These are phyloP conservation scores for Emmonsia crescens DNA, from an alignment of 2,329 filamentous ascomycete species.

Conservation along the genomic window DNA sequence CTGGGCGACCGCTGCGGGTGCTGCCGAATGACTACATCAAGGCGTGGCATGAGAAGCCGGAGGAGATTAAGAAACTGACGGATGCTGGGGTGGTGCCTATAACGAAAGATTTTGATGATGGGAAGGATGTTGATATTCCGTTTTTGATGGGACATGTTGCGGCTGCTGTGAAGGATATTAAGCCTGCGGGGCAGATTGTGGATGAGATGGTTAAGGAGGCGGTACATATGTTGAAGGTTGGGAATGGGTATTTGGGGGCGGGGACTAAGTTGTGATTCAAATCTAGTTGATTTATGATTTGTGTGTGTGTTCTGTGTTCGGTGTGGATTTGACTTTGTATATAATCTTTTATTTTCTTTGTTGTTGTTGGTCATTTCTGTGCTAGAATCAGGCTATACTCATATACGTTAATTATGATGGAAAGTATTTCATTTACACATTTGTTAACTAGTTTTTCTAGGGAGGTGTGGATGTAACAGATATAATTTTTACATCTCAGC, in stretches of 20 bases:
- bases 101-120: conserved; percentile 70
- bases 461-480: neutral
- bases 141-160: conserved; percentile 93
- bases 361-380: neutral
- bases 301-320: neutral
- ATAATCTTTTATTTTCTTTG: neutral
- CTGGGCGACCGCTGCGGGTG: conserved; percentile 69
- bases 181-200: conserved; percentile 77
- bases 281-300: neutral
- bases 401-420: neutral
- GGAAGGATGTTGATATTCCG: conserved; percentile 71
- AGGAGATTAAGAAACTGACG: conserved; percentile 64
- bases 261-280: conserved; percentile 35
- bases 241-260: conserved; percentile 47
- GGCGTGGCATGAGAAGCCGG: conserved; percentile 66
- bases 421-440: neutral
- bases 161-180: conserved; percentile 61
- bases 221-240: conserved; percentile 53
- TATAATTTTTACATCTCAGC: neutral
- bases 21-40: conserved; percentile 74
- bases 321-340: neutral
- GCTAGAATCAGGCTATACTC: neutral
- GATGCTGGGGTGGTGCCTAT: conserved; percentile 69
- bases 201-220: conserved; percentile 78
- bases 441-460: neutral